Evolutionary conservation across 306 rosid species (phyloP).

Genomic region (Quercus dentata): DNA sequence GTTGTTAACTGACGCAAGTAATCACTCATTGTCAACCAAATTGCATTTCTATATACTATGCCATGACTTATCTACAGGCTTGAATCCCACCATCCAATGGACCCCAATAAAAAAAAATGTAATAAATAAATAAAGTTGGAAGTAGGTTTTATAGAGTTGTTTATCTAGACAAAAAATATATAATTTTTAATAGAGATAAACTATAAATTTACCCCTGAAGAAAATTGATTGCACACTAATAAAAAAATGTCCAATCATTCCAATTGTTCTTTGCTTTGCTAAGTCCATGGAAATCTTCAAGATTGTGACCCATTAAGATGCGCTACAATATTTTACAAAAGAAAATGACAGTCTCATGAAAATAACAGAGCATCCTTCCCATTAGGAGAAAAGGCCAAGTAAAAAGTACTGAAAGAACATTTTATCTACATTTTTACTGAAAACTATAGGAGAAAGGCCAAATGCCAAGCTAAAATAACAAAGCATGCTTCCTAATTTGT

Average conservation of each 20-base stretch:
- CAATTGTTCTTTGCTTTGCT: background rate
- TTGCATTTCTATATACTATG: background rate
- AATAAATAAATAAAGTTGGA: background rate
- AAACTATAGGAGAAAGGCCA: too few species aligned
- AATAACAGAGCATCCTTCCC: slow-evolving; percentile 8
- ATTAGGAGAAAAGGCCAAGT: background rate
- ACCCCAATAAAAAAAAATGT: background rate
- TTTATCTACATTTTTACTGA: too few species aligned
- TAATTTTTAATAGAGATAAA: background rate
- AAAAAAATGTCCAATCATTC: background rate
- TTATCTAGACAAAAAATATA: background rate
- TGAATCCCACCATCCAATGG: background rate
- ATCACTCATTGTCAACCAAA: background rate
- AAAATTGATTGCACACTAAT: background rate
- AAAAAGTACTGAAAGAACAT: too few species aligned
- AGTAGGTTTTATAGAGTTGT: background rate
- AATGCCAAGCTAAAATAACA: too few species aligned
- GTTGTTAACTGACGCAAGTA: background rate
- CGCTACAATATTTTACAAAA: too few species aligned
- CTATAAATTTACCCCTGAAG: background rate
- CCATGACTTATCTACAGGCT: background rate
- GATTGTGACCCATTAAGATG: too few species aligned
- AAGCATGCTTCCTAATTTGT: too few species aligned
- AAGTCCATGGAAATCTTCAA: too few species aligned
- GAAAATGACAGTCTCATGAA: background rate